Percentiles rank a stretch among this genome's conserved stretches.
These are phyloP conservation scores for Schizonepeta tenuifolia DNA, from an alignment of 257 asterid genomes.

Conservation along the genomic window DNA sequence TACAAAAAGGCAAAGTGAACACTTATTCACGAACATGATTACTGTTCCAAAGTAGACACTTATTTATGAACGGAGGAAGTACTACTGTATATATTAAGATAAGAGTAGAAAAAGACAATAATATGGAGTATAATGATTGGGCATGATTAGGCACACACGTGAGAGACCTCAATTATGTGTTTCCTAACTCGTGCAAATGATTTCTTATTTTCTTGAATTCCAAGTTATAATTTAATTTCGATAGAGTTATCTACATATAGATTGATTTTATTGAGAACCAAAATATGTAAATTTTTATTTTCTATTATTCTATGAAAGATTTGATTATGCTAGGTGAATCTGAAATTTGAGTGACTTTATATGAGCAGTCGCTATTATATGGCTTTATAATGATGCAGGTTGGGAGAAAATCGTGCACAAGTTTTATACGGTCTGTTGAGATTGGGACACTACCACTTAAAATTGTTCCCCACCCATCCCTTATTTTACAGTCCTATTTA, in stretches of 20 bases:
- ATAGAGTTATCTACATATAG: not conserved
- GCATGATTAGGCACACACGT: slow-evolving; percentile 47
- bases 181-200: slow-evolving; percentile 46
- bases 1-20: too few species aligned
- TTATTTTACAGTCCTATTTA: too few species aligned
- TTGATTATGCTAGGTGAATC: too few species aligned
- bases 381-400: slow-evolving; percentile 19
- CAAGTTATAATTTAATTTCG: slow-evolving; percentile 15
- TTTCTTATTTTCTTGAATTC: slow-evolving; percentile 43
- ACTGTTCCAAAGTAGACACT: too few species aligned
- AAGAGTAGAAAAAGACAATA: slow-evolving; percentile 28
- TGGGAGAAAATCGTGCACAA: slow-evolving; percentile 34
- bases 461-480: slow-evolving; percentile 7
- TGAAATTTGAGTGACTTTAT: not conserved
- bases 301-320: too few species aligned
- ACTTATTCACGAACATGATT: too few species aligned
- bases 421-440: slow-evolving; percentile 42
- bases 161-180: slow-evolving; percentile 37
- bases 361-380: slow-evolving; percentile 23
- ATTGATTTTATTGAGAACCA: too few species aligned
- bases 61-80: too few species aligned
- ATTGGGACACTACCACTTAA: slow-evolving; percentile 39
- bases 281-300: too few species aligned
- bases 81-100: too few species aligned
- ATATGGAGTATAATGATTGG: slow-evolving; percentile 35